phyloP scores from a whole-genome alignment of 2,329 filamentous ascomycete species.

The Aspergillus brunneoviolaceus region DNA sequence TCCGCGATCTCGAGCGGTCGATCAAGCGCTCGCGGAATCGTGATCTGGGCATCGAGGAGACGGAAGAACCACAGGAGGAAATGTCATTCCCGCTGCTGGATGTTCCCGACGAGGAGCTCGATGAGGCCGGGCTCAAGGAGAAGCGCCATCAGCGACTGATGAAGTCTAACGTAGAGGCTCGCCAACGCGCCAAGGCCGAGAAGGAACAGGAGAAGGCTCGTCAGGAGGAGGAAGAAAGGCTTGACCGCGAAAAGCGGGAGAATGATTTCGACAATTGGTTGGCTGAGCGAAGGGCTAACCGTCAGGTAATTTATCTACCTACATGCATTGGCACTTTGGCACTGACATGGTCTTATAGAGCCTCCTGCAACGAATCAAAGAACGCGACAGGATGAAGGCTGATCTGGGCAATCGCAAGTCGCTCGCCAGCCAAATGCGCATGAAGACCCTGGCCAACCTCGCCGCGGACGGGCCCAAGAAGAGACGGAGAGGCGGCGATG shows the following conservation, averaged over 20 bases:
- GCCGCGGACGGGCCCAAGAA: slow-evolving; percentile 83
- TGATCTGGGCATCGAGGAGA: slow-evolving; percentile 84
- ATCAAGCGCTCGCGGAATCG: slow-evolving; percentile 90
- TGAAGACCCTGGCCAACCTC: slow-evolving; percentile 96
- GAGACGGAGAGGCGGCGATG: slow-evolving; percentile 84
- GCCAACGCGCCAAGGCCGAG: slow-evolving; percentile 90
- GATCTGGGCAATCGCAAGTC: slow-evolving; percentile 97
- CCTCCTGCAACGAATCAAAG: slow-evolving; percentile 81
- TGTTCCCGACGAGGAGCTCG: slow-evolving; percentile 84
- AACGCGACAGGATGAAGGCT: slow-evolving; percentile 86
- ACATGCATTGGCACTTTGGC: background rate
- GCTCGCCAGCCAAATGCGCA: slow-evolving; percentile 90
- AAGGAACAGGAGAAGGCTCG: slow-evolving; percentile 91
- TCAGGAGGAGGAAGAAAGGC: slow-evolving; percentile 75
- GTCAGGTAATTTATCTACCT: slow-evolving; percentile 46
- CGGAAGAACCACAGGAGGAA: slow-evolving; percentile 73
- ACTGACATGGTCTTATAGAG: slow-evolving; percentile 47
- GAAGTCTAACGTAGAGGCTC: slow-evolving; percentile 92
- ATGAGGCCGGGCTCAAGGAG: slow-evolving; percentile 85
- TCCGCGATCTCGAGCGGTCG: slow-evolving; percentile 86
- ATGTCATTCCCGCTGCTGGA: slow-evolving; percentile 85
- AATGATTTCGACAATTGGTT: slow-evolving; percentile 87
- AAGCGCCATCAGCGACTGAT: slow-evolving; percentile 90
- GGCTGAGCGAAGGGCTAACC: slow-evolving; percentile 72
- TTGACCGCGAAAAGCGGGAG: slow-evolving; percentile 79